A percentile compares a stretch with the other conserved stretches of the same genome.
phyloP scores from a whole-genome alignment of 352 stramenopile genomes.

The Globisporangium lucens region DNA sequence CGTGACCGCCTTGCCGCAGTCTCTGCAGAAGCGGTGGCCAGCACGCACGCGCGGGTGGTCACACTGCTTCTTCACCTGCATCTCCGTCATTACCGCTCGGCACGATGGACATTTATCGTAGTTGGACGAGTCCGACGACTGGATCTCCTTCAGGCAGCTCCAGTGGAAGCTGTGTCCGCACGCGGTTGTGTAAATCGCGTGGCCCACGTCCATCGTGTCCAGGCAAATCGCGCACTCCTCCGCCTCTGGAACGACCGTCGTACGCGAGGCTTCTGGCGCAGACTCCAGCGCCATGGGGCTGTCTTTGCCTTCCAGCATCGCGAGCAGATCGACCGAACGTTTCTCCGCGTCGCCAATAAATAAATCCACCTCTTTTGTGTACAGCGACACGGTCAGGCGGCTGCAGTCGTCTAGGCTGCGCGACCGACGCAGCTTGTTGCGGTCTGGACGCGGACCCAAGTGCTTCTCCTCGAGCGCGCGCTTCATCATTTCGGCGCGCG shows the following conservation, averaged over 20 bases:
- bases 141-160: constrained; percentile 81
- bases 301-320: constrained; percentile 5
- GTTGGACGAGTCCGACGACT: constrained; percentile 74
- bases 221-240: constrained; percentile 87
- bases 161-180: constrained; percentile 87
- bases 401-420: constrained; percentile 58
- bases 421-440: constrained; percentile 34
- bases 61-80: constrained; percentile 83
- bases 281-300: constrained; percentile 24
- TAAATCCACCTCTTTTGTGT: constrained; percentile 42
- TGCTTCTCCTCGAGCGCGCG: constrained; percentile 57
- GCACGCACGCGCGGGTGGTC: constrained; percentile 80
- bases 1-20: constrained; percentile 59
- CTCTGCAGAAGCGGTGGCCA: constrained; percentile 75
- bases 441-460: constrained; percentile 48
- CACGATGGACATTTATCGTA: constrained; percentile 85
- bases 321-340: constrained; percentile 42
- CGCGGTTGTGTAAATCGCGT: constrained; percentile 81
- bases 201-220: constrained; percentile 72
- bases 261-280: constrained; percentile 3
- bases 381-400: constrained; percentile 24
- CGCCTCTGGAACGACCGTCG: constrained; percentile 54
- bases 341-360: constrained; percentile 65
- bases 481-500: constrained; percentile 39
- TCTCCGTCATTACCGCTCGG: constrained; percentile 66